Percentiles rank a stretch among this genome's conserved stretches.
phyloP scores from a whole-genome alignment of 2,329 filamentous ascomycete species.

The Stachybotrys elegans region DNA sequence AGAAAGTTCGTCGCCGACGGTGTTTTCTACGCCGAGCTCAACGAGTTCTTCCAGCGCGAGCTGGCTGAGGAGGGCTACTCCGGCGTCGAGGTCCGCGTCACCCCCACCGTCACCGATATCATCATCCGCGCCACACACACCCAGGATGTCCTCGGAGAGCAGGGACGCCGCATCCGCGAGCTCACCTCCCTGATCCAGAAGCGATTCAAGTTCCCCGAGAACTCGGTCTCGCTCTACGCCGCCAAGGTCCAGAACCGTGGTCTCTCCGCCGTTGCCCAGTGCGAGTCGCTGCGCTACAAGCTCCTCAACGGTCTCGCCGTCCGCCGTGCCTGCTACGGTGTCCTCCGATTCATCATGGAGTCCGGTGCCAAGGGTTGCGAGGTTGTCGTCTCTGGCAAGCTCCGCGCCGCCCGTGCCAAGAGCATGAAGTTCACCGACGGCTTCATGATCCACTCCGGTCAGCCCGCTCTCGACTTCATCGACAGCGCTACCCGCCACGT shows the following conservation, averaged over 20 bases:
- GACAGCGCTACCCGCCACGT: conserved; percentile 98
- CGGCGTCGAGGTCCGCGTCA: conserved; percentile 99
- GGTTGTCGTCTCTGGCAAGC: conserved; percentile 98
- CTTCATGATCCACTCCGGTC: conserved; percentile 99
- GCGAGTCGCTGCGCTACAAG: conserved; percentile 99
- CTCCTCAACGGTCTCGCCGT: conserved; percentile 99
- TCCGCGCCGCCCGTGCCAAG: conserved; percentile 98
- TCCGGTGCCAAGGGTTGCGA: conserved; percentile 99
- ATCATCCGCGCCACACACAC: conserved; percentile 99
- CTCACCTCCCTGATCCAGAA: conserved; percentile 99
- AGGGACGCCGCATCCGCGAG: conserved; percentile 99
- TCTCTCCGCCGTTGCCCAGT: conserved; percentile 99
- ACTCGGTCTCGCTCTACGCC: conserved; percentile 99
- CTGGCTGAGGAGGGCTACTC: conserved; percentile 99
- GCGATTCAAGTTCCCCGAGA: conserved; percentile 99
- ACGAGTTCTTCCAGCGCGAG: conserved; percentile 99
- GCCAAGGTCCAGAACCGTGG: conserved; percentile 99
- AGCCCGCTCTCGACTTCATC: conserved; percentile 99
- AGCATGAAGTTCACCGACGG: conserved; percentile 99
- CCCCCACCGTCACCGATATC: conserved; percentile 99
- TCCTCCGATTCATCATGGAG: conserved; percentile 99
- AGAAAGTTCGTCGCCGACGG: conserved; percentile 96
- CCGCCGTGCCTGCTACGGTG: conserved; percentile 98
- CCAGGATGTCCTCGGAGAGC: conserved; percentile 99
- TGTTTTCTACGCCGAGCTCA: conserved; percentile 99